Conservation (phyloP, 176 grass and related monocot species). For the Sorghum bicolor region Sorghum_bicolor_NCBIv3 NC_012870.2:59143501-59144000, state of each 20-base stretch:
- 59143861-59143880: neutral
- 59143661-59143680: neutral
- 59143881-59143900: neutral
- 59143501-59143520: neutral
- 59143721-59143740: neutral
- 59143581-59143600: neutral
- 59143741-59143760: neutral
- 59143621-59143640: neutral
- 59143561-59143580: neutral
- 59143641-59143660: neutral
- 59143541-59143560: neutral
- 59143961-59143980: neutral
- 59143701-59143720: neutral
- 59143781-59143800: neutral
- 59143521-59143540: neutral
- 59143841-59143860: neutral
- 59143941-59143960: neutral
- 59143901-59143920: neutral
- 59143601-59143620: neutral
- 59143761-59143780: neutral
- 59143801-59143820: neutral
- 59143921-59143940: neutral
- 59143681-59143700: neutral
- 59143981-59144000: neutral
- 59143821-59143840: neutral